Evolutionary conservation across 495 filamentous ascomycete species (phyloP).

Genomic region (Stereocaulon alpinum): DNA sequence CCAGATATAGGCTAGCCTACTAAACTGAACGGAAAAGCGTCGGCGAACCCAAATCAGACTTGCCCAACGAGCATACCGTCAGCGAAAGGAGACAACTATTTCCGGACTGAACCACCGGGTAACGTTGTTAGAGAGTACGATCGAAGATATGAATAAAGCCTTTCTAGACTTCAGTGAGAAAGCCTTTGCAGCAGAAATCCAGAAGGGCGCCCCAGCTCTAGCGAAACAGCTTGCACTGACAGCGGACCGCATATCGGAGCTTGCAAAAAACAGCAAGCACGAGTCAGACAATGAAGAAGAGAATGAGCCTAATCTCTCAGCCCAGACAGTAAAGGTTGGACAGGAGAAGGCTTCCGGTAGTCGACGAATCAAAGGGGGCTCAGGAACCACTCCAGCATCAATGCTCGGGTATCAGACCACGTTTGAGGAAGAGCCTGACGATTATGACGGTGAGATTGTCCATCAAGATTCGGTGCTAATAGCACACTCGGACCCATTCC

Average conservation of each 20-base stretch:
- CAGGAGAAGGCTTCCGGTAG: conserved; percentile 7
- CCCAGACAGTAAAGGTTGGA: conserved; percentile 13
- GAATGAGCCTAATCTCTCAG: conserved; percentile 14
- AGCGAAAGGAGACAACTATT: conserved; percentile 74
- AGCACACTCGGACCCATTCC: not conserved
- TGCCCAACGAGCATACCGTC: conserved; percentile 74
- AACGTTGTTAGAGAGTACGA: conserved; percentile 49
- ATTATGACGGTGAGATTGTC: conserved; percentile 14
- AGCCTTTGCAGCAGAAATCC: conserved; percentile 39
- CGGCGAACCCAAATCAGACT: conserved; percentile 80
- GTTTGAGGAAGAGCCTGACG: conserved; percentile 11
- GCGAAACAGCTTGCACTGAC: conserved; percentile 34
- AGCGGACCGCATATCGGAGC: conserved; percentile 37
- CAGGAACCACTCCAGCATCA: not conserved
- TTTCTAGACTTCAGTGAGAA: conserved; percentile 62
- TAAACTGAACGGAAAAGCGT: conserved; percentile 39
- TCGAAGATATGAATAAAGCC: conserved; percentile 63
- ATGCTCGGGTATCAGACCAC: conserved; percentile 9
- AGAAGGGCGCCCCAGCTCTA: conserved; percentile 29
- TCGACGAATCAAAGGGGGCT: not conserved
- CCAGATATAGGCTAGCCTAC: not conserved
- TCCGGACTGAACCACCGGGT: conserved; percentile 60
- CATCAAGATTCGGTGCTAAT: not conserved
- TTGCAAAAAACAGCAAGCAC: conserved; percentile 31
- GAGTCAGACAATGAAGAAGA: conserved; percentile 26